These are phyloP conservation scores for Lyophyllum decastes DNA, from an alignment of 768 basidiomycete genomes.

Conservation along the genomic window DNA sequence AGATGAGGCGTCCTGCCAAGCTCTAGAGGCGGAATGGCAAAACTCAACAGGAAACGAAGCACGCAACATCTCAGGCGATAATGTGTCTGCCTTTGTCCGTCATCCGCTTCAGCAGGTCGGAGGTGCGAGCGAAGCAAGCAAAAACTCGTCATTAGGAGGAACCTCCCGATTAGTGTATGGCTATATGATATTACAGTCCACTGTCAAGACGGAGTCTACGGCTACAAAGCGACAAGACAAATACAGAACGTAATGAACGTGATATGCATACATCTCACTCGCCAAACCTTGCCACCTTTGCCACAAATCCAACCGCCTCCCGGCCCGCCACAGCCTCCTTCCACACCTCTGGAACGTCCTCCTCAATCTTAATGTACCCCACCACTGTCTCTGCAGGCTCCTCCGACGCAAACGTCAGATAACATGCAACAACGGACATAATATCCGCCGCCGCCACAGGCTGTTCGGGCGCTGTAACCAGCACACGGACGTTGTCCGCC, in stretches of 20 bases:
- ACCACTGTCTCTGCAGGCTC: slow-evolving; percentile 18
- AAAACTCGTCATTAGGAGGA: too few species aligned
- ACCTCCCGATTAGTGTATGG: too few species aligned
- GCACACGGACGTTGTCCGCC: slow-evolving; percentile 18
- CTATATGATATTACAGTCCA: too few species aligned
- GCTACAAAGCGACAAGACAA: not conserved
- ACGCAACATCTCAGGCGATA: too few species aligned
- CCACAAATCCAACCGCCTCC: slow-evolving; percentile 17
- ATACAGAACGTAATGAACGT: not conserved
- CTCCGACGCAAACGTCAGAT: slow-evolving; percentile 25
- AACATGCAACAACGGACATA: slow-evolving; percentile 24
- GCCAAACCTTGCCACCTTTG: slow-evolving; percentile 14
- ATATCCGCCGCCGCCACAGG: slow-evolving; percentile 20
- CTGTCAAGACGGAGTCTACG: not conserved
- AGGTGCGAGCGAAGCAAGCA: too few species aligned
- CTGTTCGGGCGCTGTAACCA: slow-evolving; percentile 23
- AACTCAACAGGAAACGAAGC: too few species aligned
- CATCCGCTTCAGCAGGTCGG: too few species aligned
- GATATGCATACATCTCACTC: not conserved
- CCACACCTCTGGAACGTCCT: slow-evolving; percentile 20
- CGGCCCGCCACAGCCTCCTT: slow-evolving; percentile 18
- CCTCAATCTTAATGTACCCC: slow-evolving; percentile 21
- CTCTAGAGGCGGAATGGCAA: too few species aligned
- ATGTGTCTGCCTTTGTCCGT: too few species aligned
- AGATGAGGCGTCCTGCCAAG: too few species aligned